These are phyloP conservation scores for Actinomortierella ambigua DNA, from an alignment of 371 early-diverging fungal genomes.

Conservation along the genomic window DNA sequence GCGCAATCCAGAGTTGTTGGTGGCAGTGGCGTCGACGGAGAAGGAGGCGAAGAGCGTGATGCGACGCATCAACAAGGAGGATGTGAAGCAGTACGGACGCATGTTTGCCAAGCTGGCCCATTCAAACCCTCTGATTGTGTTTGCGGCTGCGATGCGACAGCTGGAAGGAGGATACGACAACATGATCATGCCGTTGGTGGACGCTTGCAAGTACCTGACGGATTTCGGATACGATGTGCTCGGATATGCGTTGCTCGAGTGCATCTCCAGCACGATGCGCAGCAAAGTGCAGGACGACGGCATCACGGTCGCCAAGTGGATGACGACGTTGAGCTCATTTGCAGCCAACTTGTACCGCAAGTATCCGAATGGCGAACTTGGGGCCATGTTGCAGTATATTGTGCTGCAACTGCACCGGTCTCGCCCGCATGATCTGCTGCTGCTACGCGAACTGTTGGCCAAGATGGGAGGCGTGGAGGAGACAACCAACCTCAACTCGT, in stretches of 20 bases:
- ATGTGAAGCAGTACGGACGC: conserved; percentile 80
- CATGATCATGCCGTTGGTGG: conserved; percentile 82
- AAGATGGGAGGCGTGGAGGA: conserved; percentile 78
- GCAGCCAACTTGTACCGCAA: conserved; percentile 73
- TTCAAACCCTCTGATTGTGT: conserved; percentile 82
- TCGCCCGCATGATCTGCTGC: conserved; percentile 54
- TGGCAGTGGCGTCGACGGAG: conserved; percentile 58
- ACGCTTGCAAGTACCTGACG: conserved; percentile 84
- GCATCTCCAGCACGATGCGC: conserved; percentile 59
- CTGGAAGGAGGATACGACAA: conserved; percentile 84
- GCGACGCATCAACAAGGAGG: conserved; percentile 82
- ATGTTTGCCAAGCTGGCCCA: conserved; percentile 83
- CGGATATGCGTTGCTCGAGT: conserved; percentile 71
- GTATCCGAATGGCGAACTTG: conserved; percentile 66
- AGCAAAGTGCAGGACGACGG: conserved; percentile 65
- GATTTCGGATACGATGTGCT: conserved; percentile 87
- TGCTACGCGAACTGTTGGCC: conserved; percentile 76
- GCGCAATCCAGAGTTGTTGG: conserved; percentile 49
- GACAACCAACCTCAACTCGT: conserved; percentile 53
- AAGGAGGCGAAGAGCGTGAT: conserved; percentile 67
- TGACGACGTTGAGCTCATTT: conserved; percentile 72
- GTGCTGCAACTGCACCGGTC: conserved; percentile 66
- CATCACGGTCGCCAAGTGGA: conserved; percentile 57
- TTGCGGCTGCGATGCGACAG: conserved; percentile 76
- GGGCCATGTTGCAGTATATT: conserved; percentile 69